A percentile compares a stretch with the other conserved stretches of the same genome.
Conservation (phyloP, 176 grass and related monocot species). For the Carex pumila region DNA sequence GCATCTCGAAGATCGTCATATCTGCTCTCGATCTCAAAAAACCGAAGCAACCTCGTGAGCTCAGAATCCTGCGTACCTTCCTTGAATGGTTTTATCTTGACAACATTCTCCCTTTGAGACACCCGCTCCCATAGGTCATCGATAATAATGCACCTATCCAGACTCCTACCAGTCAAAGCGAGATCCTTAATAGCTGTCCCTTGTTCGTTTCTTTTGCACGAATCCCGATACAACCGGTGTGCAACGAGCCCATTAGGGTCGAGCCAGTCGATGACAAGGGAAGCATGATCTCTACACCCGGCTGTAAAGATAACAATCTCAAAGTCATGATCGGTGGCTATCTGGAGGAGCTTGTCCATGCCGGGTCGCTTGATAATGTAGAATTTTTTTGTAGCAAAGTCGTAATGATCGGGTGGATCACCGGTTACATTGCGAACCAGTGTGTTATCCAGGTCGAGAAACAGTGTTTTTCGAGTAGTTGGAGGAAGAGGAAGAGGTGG, state of each 20-base stretch:
- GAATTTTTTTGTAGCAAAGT: too few species aligned
- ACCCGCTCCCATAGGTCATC: background rate
- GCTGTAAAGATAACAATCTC: constrained; percentile 7
- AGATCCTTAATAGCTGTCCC: background rate
- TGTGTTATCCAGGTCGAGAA: too few species aligned
- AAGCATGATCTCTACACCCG: background rate
- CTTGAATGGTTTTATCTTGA: background rate
- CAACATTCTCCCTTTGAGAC: background rate
- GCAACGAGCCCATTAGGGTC: background rate
- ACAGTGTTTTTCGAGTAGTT: too few species aligned
- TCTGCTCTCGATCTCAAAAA: background rate
- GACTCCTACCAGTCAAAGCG: background rate
- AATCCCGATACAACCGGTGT: background rate
- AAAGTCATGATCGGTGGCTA: background rate
- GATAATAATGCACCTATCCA: background rate
- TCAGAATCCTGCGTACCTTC: background rate
- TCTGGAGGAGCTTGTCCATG: background rate
- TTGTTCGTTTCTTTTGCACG: background rate
- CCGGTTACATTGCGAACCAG: too few species aligned
- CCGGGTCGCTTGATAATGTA: background rate
- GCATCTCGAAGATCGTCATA: background rate
- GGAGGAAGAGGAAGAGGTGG: background rate
- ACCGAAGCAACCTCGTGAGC: background rate
- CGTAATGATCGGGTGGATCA: too few species aligned
- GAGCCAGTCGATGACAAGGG: background rate